Evolutionary conservation across 441 rosid species (phyloP).

Genomic region (Sinapis alba): DNA sequence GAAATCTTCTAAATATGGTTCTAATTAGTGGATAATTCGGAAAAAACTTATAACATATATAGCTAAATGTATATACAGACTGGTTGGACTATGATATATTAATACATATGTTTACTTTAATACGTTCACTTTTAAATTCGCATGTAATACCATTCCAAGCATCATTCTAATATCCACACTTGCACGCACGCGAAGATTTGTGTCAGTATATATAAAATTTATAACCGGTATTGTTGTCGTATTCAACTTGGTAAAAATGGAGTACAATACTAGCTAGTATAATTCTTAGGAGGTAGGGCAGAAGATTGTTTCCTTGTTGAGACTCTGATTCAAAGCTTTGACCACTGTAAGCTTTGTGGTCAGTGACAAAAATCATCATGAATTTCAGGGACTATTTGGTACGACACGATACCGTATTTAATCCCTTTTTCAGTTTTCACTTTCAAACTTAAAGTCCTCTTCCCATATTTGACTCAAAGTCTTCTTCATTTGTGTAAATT

Average conservation of each 20-base stretch:
- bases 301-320: constrained; percentile 36
- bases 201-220: constrained; percentile 3
- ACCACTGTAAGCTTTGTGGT: constrained; percentile 29
- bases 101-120: neutral
- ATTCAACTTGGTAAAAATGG: neutral
- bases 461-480: constrained; percentile 8
- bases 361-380: constrained; percentile 29
- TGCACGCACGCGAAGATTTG: constrained; percentile 24
- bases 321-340: constrained; percentile 34
- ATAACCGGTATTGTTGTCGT: neutral
- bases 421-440: neutral
- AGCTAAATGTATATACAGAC: constrained; percentile 9
- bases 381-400: constrained; percentile 36
- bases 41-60: neutral
- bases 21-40: neutral
- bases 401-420: constrained; percentile 34
- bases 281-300: constrained; percentile 22
- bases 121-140: constrained; percentile 10
- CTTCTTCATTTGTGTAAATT: constrained; percentile 5
- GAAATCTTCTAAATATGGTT: neutral
- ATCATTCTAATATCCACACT: constrained; percentile 29
- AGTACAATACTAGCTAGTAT: neutral
- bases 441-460: neutral
- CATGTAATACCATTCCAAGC: constrained; percentile 33
- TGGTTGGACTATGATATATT: constrained; percentile 14